Base-by-base conservation (phyloP, 768 basidiomycete genomes). In the Tulasnella sp. region DNA sequence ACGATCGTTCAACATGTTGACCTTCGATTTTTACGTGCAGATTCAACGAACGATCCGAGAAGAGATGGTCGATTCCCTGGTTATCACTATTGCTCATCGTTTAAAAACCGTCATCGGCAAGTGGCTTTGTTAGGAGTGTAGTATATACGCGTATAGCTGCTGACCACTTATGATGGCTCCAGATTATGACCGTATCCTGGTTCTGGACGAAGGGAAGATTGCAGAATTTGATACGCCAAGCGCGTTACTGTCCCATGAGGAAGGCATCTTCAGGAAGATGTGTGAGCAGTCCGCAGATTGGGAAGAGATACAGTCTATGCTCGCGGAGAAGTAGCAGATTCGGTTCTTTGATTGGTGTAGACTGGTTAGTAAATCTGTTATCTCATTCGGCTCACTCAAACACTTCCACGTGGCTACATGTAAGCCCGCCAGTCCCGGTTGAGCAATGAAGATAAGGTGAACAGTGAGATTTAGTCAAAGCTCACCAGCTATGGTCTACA, bases 81-180 rank as follows among this genome's bases (percentile, higher is more conserved):
- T 92, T 19, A 78, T 92, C 38, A 89, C 87, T 8, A 90, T 92
- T 59, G 90, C 90, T 2, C 89, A 90, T 71, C 74, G 85, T 12
- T 73, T 88, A 21, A 81, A 81, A 67, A 88, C 86, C 0, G 80
- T 88, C 57, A 80, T 89, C 62, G 67, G 70, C 68, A 10, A 3
- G 61, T 31, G 22, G 25, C 24, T 38, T 5, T 38, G 34, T 7
- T n/a, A n/a, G n/a, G n/a, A n/a, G n/a, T n/a, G 7, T 38, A 38
- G 7, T 5, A 38, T 7, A 38, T 52, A 51, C 63, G 53, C 64
- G 22, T 21, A 25, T 15, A 42, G 12, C 17, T 7, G 22, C 30
- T 45, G 2, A 45, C 31, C 22, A 12, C 17, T n/a, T 41, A 29
- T 21, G 4, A 21, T 60, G 22, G 3, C 11, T 15, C 15, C 31